A percentile compares a stretch with the other conserved stretches of the same genome.
These are phyloP conservation scores for Irpex rosettiformis DNA, from an alignment of 1,284 basidiomycete genomes.

Conservation along the genomic window DNA sequence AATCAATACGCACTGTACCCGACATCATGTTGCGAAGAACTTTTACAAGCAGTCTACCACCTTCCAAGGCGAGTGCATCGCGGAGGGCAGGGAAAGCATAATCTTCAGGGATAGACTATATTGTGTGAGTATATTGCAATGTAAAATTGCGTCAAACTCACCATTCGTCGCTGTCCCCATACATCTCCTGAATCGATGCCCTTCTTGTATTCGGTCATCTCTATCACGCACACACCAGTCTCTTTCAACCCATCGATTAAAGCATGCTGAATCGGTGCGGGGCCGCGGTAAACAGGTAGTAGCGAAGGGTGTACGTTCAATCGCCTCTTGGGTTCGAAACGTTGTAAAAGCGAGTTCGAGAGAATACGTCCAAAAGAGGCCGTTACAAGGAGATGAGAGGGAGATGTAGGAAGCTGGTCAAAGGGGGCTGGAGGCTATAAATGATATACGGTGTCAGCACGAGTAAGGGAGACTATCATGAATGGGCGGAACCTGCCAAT, in stretches of 20 bases:
- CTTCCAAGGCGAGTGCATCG: slow-evolving; percentile 58
- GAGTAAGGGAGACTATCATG: neutral
- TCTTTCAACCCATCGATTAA: slow-evolving; percentile 59
- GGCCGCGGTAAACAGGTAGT: slow-evolving; percentile 85
- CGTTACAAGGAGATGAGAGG: slow-evolving; percentile 71
- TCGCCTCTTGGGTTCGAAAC: slow-evolving; percentile 61
- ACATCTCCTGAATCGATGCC: slow-evolving; percentile 63
- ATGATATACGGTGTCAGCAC: neutral
- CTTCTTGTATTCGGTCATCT: slow-evolving; percentile 53
- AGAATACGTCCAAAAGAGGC: slow-evolving; percentile 94
- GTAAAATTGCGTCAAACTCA: slow-evolving; percentile 26
- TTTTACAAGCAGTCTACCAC: slow-evolving; percentile 69
- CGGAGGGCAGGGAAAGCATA: slow-evolving; percentile 56
- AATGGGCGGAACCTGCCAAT: slow-evolving; percentile 46
- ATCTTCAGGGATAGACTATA: slow-evolving; percentile 44
- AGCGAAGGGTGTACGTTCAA: slow-evolving; percentile 93
- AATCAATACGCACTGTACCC: slow-evolving; percentile 41
- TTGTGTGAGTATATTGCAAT: neutral
- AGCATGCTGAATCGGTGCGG: slow-evolving; percentile 90
- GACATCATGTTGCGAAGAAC: slow-evolving; percentile 62
- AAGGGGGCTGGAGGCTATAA: slow-evolving; percentile 47
- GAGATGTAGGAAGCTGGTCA: slow-evolving; percentile 26
- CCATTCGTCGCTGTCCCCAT: slow-evolving; percentile 45
- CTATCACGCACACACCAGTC: slow-evolving; percentile 71
- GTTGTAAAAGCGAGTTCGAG: slow-evolving; percentile 58